Percentiles rank a stretch among this genome's conserved stretches.
Evolutionary conservation across 148 eudicot species (phyloP).

Genomic region (Suaeda aralocaspica): DNA sequence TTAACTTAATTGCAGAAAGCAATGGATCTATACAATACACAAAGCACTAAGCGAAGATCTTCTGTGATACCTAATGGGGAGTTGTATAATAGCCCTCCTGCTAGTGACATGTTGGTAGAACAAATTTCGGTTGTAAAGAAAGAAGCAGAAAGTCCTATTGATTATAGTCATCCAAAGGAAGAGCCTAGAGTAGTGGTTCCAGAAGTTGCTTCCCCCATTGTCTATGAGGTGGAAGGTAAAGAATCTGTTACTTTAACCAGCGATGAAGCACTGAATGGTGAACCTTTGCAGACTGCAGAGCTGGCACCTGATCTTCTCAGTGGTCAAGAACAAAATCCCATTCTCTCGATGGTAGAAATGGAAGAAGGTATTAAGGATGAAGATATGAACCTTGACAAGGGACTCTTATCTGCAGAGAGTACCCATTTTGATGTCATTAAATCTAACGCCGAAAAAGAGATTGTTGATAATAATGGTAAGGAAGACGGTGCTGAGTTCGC

Average conservation of each 20-base stretch:
- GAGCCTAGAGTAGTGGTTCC: background rate
- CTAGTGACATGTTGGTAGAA: conserved; percentile 13
- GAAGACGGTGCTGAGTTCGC: conserved; percentile 10
- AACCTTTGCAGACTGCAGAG: conserved; percentile 4
- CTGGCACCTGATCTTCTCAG: conserved; percentile 2
- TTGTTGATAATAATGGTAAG: conserved; percentile 15
- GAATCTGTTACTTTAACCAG: background rate
- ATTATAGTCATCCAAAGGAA: conserved; percentile 13
- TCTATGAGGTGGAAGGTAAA: conserved; percentile 7
- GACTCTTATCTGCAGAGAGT: background rate
- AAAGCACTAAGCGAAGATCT: conserved; percentile 23
- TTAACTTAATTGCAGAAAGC: conserved; percentile 34
- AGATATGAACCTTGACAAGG: conserved; percentile 13
- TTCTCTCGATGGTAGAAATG: conserved; percentile 1
- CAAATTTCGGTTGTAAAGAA: background rate
- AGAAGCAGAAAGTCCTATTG: conserved; percentile 3
- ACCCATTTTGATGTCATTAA: conserved; percentile 7
- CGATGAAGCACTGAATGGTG: background rate
- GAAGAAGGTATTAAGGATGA: conserved; percentile 20
- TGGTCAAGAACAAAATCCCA: conserved; percentile 11
- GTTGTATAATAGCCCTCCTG: conserved; percentile 1
- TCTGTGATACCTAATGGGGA: conserved; percentile 9
- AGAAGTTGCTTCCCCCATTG: conserved; percentile 10
- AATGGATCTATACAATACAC: conserved; percentile 36
- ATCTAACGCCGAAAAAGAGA: conserved; percentile 16